A percentile compares a stretch with the other conserved stretches of the same genome.
These are phyloP conservation scores for Stachybotrys chartarum DNA, from an alignment of 2,329 filamentous ascomycete genomes.

Conservation along the genomic window DNA sequence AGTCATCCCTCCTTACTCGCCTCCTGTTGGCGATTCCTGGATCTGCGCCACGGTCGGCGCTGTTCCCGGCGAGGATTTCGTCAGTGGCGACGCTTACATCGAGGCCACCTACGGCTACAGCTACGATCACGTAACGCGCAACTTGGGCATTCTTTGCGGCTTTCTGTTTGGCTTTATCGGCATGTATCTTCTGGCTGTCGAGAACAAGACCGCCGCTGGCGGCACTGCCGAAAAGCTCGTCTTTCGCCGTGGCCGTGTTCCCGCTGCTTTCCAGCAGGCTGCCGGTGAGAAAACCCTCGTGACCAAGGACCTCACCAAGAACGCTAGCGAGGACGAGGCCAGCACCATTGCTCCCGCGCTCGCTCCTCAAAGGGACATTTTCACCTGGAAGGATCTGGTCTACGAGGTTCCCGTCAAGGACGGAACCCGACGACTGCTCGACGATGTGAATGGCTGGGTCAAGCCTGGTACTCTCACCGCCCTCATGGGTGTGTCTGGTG, in stretches of 20 bases:
- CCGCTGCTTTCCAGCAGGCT: neutral
- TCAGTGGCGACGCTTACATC: conserved; percentile 52
- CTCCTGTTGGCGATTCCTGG: conserved; percentile 30
- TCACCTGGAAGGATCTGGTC: conserved; percentile 67
- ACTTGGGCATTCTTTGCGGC: conserved; percentile 55
- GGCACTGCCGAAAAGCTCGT: conserved; percentile 37
- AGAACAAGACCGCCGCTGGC: conserved; percentile 50
- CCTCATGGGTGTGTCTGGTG: conserved; percentile 49
- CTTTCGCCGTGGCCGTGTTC: neutral
- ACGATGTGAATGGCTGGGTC: conserved; percentile 75
- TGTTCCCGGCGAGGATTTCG: conserved; percentile 36
- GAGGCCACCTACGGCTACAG: conserved; percentile 41
- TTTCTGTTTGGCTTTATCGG: conserved; percentile 55
- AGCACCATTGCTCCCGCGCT: conserved; percentile 14
- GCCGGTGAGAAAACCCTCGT: neutral
- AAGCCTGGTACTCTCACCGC: conserved; percentile 77
- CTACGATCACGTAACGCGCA: conserved; percentile 49
- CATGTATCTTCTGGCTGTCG: conserved; percentile 51
- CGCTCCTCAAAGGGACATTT: conserved; percentile 40
- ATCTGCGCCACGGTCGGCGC: conserved; percentile 44
- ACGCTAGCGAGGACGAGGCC: conserved; percentile 1
- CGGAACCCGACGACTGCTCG: conserved; percentile 57
- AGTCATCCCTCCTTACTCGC: conserved; percentile 34
- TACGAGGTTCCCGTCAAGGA: conserved; percentile 62
- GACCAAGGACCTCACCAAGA: neutral